These are phyloP conservation scores for Corylus americana DNA, from an alignment of 306 rosid species.

Conservation along the genomic window DNA sequence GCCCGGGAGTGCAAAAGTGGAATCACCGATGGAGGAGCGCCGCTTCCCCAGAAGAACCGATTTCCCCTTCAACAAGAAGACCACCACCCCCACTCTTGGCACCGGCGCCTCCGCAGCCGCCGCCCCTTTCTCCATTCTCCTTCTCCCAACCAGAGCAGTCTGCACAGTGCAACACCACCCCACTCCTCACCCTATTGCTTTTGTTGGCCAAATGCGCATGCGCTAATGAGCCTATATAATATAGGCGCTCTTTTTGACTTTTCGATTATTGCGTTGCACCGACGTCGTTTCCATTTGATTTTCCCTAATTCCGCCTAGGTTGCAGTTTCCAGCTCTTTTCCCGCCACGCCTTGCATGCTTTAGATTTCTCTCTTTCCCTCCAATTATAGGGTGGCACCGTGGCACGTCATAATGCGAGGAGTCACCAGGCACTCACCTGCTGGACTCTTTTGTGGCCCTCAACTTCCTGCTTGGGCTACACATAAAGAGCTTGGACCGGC, in stretches of 20 bases:
- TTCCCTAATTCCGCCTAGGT: too few species aligned
- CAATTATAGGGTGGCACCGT: too few species aligned
- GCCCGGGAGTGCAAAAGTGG: slow-evolving; percentile 56
- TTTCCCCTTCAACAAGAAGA: slow-evolving; percentile 48
- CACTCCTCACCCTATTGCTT: background rate
- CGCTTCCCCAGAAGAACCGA: slow-evolving; percentile 48
- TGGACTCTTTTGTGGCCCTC: background rate
- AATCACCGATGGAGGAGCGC: slow-evolving; percentile 41
- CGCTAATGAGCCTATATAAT: too few species aligned
- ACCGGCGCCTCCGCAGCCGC: slow-evolving; percentile 6
- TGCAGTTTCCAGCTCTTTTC: too few species aligned
- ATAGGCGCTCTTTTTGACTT: too few species aligned
- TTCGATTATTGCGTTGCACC: too few species aligned
- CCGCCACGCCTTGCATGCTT: too few species aligned
- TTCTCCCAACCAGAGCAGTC: slow-evolving; percentile 3
- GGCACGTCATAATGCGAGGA: too few species aligned
- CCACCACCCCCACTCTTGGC: slow-evolving; percentile 61
- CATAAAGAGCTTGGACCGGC: background rate
- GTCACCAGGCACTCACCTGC: background rate
- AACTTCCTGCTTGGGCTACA: background rate
- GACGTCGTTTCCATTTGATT: too few species aligned
- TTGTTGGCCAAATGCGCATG: background rate
- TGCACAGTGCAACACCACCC: background rate
- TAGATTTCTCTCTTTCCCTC: too few species aligned
- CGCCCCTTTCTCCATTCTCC: slow-evolving; percentile 32